Conservation (phyloP, 306 rosid genomes). For the Crataegus laevigata region DNA sequence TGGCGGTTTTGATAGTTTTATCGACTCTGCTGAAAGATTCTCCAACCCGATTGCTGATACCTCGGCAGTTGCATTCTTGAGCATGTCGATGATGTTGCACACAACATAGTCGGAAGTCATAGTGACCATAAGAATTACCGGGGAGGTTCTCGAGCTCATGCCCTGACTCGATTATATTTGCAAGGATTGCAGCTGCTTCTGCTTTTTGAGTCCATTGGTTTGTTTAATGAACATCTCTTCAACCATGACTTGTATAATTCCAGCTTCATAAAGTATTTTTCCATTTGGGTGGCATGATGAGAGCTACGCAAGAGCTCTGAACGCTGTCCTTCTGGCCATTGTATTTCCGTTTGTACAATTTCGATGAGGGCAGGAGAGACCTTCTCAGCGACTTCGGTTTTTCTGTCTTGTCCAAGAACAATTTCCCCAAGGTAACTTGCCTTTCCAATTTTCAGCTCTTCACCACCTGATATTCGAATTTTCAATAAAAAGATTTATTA, state of each 20-base stretch:
- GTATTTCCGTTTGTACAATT: slow-evolving; percentile 30
- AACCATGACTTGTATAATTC: slow-evolving; percentile 30
- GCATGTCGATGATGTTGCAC: slow-evolving; percentile 28
- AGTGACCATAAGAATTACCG: slow-evolving; percentile 28
- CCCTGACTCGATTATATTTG: slow-evolving; percentile 28
- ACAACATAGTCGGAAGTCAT: slow-evolving; percentile 35
- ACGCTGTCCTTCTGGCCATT: slow-evolving; percentile 26
- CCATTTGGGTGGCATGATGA: slow-evolving; percentile 31
- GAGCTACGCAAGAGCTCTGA: slow-evolving; percentile 33
- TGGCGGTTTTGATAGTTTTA: slow-evolving; percentile 30
- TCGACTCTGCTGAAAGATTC: slow-evolving; percentile 39
- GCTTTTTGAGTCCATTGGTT: slow-evolving; percentile 27
- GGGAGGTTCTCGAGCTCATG: slow-evolving; percentile 26
- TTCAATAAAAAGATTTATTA: neutral
- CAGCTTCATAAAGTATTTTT: slow-evolving; percentile 29
- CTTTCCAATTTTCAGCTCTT: slow-evolving; percentile 33
- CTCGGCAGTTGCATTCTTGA: slow-evolving; percentile 34
- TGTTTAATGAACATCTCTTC: slow-evolving; percentile 42
- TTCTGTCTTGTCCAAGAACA: slow-evolving; percentile 28
- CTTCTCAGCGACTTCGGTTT: slow-evolving; percentile 29
- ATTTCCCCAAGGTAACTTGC: slow-evolving; percentile 46
- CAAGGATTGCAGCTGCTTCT: slow-evolving; percentile 44
- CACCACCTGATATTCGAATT: slow-evolving; percentile 25
- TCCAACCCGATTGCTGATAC: slow-evolving; percentile 38
- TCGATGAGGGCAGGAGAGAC: slow-evolving; percentile 32